A percentile compares a stretch with the other conserved stretches of the same genome.
Conservation (phyloP, 2,329 filamentous ascomycete species). For the Cordyceps fumosorosea region DNA sequence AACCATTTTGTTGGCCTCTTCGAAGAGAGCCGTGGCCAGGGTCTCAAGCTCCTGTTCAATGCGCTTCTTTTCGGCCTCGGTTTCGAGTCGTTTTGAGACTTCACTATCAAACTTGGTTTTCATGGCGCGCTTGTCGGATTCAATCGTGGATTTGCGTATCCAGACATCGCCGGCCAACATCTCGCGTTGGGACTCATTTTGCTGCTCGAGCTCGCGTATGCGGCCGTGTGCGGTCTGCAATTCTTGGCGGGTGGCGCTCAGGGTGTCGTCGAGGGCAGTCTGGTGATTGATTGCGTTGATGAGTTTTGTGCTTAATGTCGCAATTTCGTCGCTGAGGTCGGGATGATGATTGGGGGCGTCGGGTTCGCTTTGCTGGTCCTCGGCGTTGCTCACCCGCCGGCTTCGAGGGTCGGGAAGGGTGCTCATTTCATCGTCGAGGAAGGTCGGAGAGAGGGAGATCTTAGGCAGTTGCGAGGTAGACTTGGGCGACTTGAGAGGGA, state of each 20-base stretch:
- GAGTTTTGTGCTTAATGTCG: constrained; percentile 86
- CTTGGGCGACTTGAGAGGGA: constrained; percentile 31
- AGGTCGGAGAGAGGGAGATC: constrained; percentile 33
- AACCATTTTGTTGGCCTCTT: constrained; percentile 98
- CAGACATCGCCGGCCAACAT: constrained; percentile 69
- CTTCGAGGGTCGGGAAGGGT: constrained; percentile 61
- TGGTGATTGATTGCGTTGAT: constrained; percentile 97
- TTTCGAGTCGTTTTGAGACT: constrained; percentile 54
- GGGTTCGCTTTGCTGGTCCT: constrained; percentile 25
- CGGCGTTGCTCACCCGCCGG: constrained; percentile 39
- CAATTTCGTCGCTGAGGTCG: constrained; percentile 66
- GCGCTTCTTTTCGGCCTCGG: constrained; percentile 73
- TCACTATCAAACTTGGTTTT: constrained; percentile 57
- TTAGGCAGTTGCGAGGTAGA: constrained; percentile 30
- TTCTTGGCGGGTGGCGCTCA: constrained; percentile 77
- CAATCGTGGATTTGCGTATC: constrained; percentile 67
- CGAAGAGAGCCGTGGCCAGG: constrained; percentile 86
- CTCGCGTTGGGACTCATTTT: constrained; percentile 61
- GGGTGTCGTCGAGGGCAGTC: constrained; percentile 80
- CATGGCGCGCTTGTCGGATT: constrained; percentile 60
- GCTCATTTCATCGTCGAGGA: constrained; percentile 57
- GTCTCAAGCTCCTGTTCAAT: constrained; percentile 91
- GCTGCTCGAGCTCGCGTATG: constrained; percentile 60
- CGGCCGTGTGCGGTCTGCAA: constrained; percentile 65
- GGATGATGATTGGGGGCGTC: constrained; percentile 34